A percentile compares a stretch with the other conserved stretches of the same genome.
Conservation (phyloP, 768 basidiomycete genomes). For the Hirschioporus abietinus region DNA sequence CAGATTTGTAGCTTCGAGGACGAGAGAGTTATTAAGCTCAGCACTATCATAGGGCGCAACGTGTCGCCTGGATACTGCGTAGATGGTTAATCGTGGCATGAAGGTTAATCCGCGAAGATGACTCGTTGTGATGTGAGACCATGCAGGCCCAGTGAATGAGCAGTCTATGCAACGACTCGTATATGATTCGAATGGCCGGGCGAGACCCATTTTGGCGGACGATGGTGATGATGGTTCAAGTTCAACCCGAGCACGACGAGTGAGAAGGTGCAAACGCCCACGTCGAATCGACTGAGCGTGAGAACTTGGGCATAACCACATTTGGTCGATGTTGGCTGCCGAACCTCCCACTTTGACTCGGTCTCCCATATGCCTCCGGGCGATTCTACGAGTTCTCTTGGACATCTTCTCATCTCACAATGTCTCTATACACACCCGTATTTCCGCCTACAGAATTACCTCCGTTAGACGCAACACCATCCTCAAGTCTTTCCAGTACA, state of each 20-base stretch:
- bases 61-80: no score
- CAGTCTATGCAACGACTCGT: background rate
- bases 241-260: background rate
- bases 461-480: background rate
- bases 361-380: no score
- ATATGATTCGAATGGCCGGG: background rate
- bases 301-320: background rate
- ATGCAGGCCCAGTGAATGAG: background rate
- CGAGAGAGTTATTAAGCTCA: background rate
- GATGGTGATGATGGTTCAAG: background rate
- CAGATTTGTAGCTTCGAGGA: background rate
- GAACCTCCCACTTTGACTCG: background rate
- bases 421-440: conserved; percentile 3
- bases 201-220: background rate
- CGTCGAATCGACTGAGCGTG: background rate
- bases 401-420: background rate
- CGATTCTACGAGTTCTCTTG: background rate
- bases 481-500: background rate
- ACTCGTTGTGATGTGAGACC: background rate
- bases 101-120: background rate
- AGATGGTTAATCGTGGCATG: background rate
- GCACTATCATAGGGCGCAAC: background rate
- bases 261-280: background rate
- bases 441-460: background rate
- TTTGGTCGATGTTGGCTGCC: background rate